Conservation (phyloP, 129 eudicot species). For the Flaveria sonorensis region DNA sequence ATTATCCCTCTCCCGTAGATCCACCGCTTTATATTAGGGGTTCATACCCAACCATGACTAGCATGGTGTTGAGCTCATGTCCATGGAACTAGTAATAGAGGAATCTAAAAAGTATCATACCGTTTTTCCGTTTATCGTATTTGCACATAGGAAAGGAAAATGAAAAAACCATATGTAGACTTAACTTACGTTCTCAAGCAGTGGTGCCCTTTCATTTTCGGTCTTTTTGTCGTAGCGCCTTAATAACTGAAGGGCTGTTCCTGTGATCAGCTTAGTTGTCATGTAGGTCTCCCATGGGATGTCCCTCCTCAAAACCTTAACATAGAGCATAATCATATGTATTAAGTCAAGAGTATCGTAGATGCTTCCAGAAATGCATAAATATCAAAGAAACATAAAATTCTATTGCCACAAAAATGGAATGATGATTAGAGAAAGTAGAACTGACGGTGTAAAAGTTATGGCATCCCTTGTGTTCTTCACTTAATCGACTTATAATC, state of each 20-base stretch:
- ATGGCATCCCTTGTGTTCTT: neutral
- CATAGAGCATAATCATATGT: constrained; percentile 4
- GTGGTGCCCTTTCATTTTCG: constrained; percentile 55
- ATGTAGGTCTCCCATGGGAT: constrained; percentile 94
- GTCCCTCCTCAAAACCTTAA: constrained; percentile 75
- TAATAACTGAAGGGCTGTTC: constrained; percentile 71
- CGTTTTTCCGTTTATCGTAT: constrained; percentile 11
- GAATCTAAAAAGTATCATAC: constrained; percentile 16
- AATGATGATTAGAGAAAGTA: neutral
- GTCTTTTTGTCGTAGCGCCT: constrained; percentile 79
- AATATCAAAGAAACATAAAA: constrained; percentile 1
- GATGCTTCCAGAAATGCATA: neutral
- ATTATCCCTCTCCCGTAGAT: no score
- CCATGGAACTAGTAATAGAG: neutral
- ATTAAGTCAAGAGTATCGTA: neutral
- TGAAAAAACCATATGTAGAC: constrained; percentile 10
- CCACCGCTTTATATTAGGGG: neutral
- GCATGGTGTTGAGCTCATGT: neutral
- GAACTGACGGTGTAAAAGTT: neutral
- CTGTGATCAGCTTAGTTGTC: constrained; percentile 76
- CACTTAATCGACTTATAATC: neutral
- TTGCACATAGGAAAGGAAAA: constrained; percentile 1
- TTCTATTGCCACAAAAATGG: neutral
- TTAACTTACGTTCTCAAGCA: constrained; percentile 79
- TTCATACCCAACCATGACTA: constrained; percentile 10